A percentile compares a stretch with the other conserved stretches of the same genome.
Conservation (phyloP, 495 filamentous ascomycete genomes). For the Immersiella caudata region DNA sequence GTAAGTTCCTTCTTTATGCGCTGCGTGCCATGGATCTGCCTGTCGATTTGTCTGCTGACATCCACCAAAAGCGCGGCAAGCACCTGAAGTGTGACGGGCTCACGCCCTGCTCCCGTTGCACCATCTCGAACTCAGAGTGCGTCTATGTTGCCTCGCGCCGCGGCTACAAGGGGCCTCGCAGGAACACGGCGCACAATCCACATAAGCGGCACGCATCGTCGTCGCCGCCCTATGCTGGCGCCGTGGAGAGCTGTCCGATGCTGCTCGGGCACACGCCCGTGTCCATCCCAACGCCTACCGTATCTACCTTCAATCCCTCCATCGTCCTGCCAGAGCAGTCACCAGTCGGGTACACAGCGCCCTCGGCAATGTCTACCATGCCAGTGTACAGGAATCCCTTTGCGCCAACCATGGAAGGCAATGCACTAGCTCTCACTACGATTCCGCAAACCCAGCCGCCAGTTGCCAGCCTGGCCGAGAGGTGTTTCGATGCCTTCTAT, state of each 20-base stretch:
- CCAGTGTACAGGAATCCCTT: constrained; percentile 45
- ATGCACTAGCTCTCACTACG: constrained; percentile 30
- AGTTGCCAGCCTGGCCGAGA: constrained; percentile 43
- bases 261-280: constrained; percentile 43
- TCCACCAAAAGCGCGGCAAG: constrained; percentile 45
- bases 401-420: constrained; percentile 34
- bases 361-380: constrained; percentile 36
- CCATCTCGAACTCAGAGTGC: constrained; percentile 45
- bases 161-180: constrained; percentile 54
- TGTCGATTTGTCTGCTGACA: constrained; percentile 22
- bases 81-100: constrained; percentile 55
- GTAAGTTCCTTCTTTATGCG: constrained; percentile 38
- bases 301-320: constrained; percentile 42
- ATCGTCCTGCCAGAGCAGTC: constrained; percentile 46
- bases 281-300: constrained; percentile 32
- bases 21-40: constrained; percentile 1
- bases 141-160: constrained; percentile 55
- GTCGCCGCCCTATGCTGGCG: constrained; percentile 42
- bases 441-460: constrained; percentile 34
- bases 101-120: constrained; percentile 51
- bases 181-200: constrained; percentile 48
- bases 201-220: constrained; percentile 55
- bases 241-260: constrained; percentile 50
- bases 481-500: constrained; percentile 60
- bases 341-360: constrained; percentile 38